A percentile compares a stretch with the other conserved stretches of the same genome.
These are phyloP conservation scores for Antitrichia curtipendula DNA, from an alignment of 225 moss, liverwort and hornwort genomes.

Conservation along the genomic window DNA sequence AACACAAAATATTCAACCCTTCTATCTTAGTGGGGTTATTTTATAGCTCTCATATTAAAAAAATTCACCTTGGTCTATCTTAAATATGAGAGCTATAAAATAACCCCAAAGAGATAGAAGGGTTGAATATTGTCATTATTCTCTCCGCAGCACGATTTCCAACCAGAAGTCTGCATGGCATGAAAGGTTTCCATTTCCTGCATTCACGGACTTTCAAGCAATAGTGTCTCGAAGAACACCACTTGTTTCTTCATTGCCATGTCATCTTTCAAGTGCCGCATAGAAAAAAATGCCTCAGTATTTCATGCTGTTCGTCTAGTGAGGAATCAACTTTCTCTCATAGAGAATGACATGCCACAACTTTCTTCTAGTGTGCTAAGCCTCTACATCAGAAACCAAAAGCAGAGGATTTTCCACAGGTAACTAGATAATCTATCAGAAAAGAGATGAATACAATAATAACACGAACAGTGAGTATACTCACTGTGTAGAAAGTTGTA, in stretches of 20 bases:
- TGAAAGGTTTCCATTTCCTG: neutral
- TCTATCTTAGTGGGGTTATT: too few species aligned
- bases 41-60: too few species aligned
- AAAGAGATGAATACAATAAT: neutral
- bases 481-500: constrained; percentile 46
- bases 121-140: neutral
- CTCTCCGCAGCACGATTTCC: neutral
- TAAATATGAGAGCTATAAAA: neutral
- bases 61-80: too few species aligned
- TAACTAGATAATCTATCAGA: neutral
- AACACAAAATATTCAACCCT: too few species aligned
- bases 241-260: neutral
- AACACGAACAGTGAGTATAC: neutral
- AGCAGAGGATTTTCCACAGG: neutral
- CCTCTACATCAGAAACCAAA: neutral
- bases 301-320: neutral
- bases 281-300: neutral
- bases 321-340: neutral
- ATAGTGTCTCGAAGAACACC: neutral
- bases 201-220: neutral
- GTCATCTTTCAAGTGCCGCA: neutral
- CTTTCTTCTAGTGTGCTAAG: neutral
- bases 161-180: neutral
- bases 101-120: neutral
- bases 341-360: neutral